These are phyloP conservation scores for Yamagishiella unicocca DNA, from an alignment of 139 green algal genomes.

Conservation along the genomic window DNA sequence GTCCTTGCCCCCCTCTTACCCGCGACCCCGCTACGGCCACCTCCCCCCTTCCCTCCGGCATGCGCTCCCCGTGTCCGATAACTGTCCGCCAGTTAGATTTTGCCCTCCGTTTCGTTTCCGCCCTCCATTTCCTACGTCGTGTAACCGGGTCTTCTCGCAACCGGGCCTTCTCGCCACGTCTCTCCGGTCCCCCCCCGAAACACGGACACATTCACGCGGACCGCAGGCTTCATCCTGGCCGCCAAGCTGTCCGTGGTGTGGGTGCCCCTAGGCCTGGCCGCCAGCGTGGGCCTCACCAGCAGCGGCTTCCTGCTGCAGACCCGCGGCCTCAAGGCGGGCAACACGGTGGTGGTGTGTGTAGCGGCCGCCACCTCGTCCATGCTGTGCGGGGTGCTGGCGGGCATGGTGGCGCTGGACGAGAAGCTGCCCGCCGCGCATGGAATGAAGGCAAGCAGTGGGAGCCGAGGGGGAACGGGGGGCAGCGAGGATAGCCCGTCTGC, in stretches of 20 bases:
- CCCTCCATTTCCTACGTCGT: too few relatives aligned
- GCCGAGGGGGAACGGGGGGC: neutral
- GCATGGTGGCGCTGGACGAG: constrained; percentile 83
- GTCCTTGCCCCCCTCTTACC: too few relatives aligned
- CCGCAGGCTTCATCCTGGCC: constrained; percentile 79
- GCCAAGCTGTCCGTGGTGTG: constrained; percentile 58
- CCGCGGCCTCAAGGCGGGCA: constrained; percentile 86
- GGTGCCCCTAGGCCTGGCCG: constrained; percentile 73
- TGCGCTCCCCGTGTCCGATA: too few relatives aligned
- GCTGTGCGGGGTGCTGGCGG: constrained; percentile 62
- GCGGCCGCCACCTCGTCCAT: constrained; percentile 85
- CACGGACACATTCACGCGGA: neutral
- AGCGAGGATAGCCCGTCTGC: too few relatives aligned
- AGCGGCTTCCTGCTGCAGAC: constrained; percentile 86
- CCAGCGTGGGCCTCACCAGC: constrained; percentile 70
- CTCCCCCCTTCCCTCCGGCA: too few relatives aligned
- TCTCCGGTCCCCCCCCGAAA: too few relatives aligned
- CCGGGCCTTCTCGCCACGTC: too few relatives aligned
- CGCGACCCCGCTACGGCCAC: too few relatives aligned
- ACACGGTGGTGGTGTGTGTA: constrained; percentile 87
- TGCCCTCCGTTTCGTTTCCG: too few relatives aligned
- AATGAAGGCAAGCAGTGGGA: constrained; percentile 44
- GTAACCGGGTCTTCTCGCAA: too few relatives aligned
- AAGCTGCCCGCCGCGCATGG: constrained; percentile 58
- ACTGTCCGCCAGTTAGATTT: too few relatives aligned